Conservation (phyloP, 2,329 filamentous ascomycete genomes). For the Teratosphaeria nubilosa region DNA sequence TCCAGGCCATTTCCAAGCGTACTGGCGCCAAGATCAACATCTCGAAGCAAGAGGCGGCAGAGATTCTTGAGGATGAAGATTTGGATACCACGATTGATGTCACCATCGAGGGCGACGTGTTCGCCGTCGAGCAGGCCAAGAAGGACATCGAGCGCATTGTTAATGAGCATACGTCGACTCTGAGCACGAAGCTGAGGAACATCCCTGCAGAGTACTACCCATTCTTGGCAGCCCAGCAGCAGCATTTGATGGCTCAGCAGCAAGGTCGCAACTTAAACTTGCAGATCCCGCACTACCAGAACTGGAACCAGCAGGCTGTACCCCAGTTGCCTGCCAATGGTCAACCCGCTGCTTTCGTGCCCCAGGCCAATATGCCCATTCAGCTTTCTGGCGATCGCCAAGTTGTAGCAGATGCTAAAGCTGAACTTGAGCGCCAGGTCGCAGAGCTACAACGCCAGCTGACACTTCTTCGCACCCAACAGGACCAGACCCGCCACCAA, state of each 20-base stretch:
- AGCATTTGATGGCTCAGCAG: constrained; percentile 52
- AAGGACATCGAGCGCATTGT: constrained; percentile 81
- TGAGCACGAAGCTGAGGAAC: constrained; percentile 69
- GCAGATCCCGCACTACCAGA: constrained; percentile 71
- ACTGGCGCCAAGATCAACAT: constrained; percentile 86
- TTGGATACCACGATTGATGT: constrained; percentile 74
- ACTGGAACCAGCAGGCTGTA: constrained; percentile 57
- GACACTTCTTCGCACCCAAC: constrained; percentile 65
- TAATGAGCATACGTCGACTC: constrained; percentile 71
- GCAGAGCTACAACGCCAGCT: constrained; percentile 67
- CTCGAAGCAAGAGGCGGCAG: constrained; percentile 63
- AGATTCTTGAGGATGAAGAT: constrained; percentile 54
- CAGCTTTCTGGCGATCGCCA: constrained; percentile 75
- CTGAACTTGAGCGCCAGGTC: constrained; percentile 69
- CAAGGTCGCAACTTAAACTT: constrained; percentile 66
- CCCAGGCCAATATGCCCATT: constrained; percentile 68
- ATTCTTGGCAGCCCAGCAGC: constrained; percentile 78
- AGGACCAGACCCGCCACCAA: constrained; percentile 81
- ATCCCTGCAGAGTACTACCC: constrained; percentile 91
- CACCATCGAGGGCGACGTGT: constrained; percentile 78
- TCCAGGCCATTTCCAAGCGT: constrained; percentile 80
- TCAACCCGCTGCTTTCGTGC: constrained; percentile 57
- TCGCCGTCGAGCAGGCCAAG: constrained; percentile 74
- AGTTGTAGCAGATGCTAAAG: constrained; percentile 68
- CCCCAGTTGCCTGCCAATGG: constrained; percentile 53